These are phyloP conservation scores for Trichoderma sp. DNA, from an alignment of 2,329 filamentous ascomycete species.

Conservation along the genomic window DNA sequence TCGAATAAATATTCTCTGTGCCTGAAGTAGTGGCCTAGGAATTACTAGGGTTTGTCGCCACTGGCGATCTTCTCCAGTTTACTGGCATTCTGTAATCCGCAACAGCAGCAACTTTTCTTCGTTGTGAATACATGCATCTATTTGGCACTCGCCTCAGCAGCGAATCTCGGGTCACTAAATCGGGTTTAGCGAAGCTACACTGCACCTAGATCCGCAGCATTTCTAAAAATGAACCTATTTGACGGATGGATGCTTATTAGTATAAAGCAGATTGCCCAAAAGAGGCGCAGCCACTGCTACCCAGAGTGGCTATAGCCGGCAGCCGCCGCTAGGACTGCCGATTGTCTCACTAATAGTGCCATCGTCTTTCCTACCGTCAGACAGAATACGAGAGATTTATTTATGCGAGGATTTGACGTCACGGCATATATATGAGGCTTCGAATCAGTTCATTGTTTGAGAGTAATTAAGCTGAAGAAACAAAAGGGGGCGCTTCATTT, in stretches of 20 bases:
- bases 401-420: neutral
- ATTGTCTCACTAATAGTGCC: neutral
- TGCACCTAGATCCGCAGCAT: neutral
- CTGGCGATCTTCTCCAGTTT: neutral
- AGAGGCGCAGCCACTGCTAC: conserved; percentile 4
- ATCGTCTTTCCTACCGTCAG: neutral
- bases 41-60: neutral
- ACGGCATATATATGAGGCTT: neutral
- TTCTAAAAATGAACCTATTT: conserved; percentile 13
- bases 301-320: neutral
- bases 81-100: neutral
- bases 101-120: neutral
- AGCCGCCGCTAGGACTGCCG: neutral
- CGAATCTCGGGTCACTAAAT: neutral
- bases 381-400: conserved; percentile 1
- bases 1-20: neutral
- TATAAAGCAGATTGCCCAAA: conserved; percentile 6
- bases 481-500: neutral
- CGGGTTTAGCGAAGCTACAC: neutral
- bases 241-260: neutral
- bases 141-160: neutral
- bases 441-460: neutral
- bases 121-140: neutral
- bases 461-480: neutral
- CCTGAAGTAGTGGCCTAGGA: neutral